Percentiles rank a stretch among this genome's conserved stretches.
phyloP scores from a whole-genome alignment of 768 basidiomycete genomes.

The Termitomyces heimii region DNA sequence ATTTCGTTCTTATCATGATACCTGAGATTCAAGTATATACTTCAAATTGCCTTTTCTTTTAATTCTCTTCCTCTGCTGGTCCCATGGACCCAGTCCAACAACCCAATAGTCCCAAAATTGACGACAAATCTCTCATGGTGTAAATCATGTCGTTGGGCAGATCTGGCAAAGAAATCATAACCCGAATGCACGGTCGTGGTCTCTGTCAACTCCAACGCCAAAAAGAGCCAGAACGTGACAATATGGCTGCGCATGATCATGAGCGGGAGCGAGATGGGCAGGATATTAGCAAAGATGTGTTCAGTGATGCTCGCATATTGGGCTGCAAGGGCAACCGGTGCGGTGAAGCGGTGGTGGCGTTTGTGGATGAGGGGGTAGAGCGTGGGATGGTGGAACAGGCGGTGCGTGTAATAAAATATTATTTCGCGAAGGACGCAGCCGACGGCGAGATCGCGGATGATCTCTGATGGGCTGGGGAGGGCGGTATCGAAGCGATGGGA shows the following conservation, averaged over 20 bases:
- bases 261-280: slow-evolving; percentile 21
- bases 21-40: neutral
- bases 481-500: slow-evolving; percentile 15
- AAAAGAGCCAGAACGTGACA: slow-evolving; percentile 22
- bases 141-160: slow-evolving; percentile 20
- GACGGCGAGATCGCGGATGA: slow-evolving; percentile 16
- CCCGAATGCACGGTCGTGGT: slow-evolving; percentile 24
- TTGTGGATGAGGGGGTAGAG: slow-evolving; percentile 24
- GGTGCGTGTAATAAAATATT: slow-evolving; percentile 24
- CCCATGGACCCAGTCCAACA: slow-evolving; percentile 21
- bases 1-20: neutral
- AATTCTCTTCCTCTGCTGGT: slow-evolving; percentile 3
- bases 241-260: slow-evolving; percentile 20
- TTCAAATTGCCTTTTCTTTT: slow-evolving; percentile 1
- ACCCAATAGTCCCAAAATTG: slow-evolving; percentile 20
- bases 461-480: slow-evolving; percentile 13
- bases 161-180: slow-evolving; percentile 20
- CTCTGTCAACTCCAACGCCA: slow-evolving; percentile 18
- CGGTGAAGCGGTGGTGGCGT: slow-evolving; percentile 24
- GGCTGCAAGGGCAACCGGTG: slow-evolving; percentile 24
- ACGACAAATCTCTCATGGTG: slow-evolving; percentile 24
- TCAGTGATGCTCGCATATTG: slow-evolving; percentile 21
- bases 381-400: slow-evolving; percentile 19
- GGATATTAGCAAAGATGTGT: slow-evolving; percentile 22
- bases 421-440: slow-evolving; percentile 20